Conservation (phyloP, 768 basidiomycete genomes). For the Grammothele lineata region DNA sequence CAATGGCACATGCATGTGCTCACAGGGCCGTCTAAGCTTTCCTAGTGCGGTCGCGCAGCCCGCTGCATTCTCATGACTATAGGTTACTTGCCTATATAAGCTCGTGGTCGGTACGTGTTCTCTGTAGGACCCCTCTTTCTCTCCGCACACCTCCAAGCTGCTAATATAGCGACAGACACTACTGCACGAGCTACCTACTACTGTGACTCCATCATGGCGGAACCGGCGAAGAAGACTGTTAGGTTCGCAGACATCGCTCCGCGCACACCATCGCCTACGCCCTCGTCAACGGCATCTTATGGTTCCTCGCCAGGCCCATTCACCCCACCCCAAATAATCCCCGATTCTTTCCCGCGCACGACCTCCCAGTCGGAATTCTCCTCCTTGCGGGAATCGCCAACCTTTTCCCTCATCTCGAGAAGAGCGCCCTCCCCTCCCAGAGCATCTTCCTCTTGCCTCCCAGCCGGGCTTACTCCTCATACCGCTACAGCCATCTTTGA, state of each 20-base stretch:
- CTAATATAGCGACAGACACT: neutral
- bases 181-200: neutral
- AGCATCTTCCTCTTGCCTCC: neutral
- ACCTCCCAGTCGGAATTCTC: too few relatives aligned
- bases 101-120: neutral
- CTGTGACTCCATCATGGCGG: neutral
- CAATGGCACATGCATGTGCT: neutral
- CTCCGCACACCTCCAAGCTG: neutral
- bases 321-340: neutral
- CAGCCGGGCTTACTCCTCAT: neutral
- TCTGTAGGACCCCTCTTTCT: neutral
- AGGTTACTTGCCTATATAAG: too few relatives aligned
- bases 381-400: too few relatives aligned
- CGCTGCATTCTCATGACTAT: neutral
- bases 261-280: slow-evolving; percentile 10
- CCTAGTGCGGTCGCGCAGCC: neutral
- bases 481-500: neutral
- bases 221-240: slow-evolving; percentile 7
- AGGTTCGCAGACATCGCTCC: slow-evolving; percentile 6
- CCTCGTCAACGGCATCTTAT: slow-evolving; percentile 8
- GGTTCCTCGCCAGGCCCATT: neutral
- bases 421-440: neutral
- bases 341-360: neutral
- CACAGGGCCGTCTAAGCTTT: slow-evolving; percentile 1
- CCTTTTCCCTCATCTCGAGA: too few relatives aligned